Base-by-base conservation (phyloP, 305 asterid genomes). In the Fraxinus paxiana region DNA sequence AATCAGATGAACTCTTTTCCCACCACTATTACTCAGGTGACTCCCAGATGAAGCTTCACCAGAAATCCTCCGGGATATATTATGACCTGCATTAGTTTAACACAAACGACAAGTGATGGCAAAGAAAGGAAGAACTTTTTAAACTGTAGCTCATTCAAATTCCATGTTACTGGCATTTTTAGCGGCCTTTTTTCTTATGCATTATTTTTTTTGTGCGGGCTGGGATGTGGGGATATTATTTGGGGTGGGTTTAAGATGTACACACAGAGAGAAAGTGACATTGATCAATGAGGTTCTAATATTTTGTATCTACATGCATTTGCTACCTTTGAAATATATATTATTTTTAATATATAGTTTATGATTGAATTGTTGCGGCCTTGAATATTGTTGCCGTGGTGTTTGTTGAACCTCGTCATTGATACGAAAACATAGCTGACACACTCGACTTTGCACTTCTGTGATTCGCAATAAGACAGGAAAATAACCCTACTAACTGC, bases 1-100 rank as follows among this genome's bases (percentile, higher is more conserved):
- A 75, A 81, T 51, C 93, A 84, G 73, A 84, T 87, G 88, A 92
- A 89, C 87, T 89, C 91, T 72, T 87, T 70, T 48, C 85, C 94
- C 73, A 10, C 22, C 81, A 82, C 90, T 12, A 90, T 91, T 82
- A 92, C 98, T 59, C 87, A 91, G 87, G 83, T 94, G 74, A 85
- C 72, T 30, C 92, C 98, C 6, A 85, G 90, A 83, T 89, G 85
- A 85, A 34, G 48, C 61, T 75, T 65, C 54, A 15, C 43, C 37
- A 12, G 22, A 28, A 28, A 28, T 67, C 38, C 73, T 13, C 35
- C 1, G 18, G 17, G 17, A 12, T 26, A 3, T 65, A n/a, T 65
- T 63, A 10, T 3, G 8, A 28, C 37, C 37, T 67, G 20, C 73
- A 28, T 28, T 10, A 9, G 6, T 28, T 26, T 67, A 10, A 51